Conservation (phyloP, 1,284 basidiomycete species). For the Schizophyllum amplum region DNA sequence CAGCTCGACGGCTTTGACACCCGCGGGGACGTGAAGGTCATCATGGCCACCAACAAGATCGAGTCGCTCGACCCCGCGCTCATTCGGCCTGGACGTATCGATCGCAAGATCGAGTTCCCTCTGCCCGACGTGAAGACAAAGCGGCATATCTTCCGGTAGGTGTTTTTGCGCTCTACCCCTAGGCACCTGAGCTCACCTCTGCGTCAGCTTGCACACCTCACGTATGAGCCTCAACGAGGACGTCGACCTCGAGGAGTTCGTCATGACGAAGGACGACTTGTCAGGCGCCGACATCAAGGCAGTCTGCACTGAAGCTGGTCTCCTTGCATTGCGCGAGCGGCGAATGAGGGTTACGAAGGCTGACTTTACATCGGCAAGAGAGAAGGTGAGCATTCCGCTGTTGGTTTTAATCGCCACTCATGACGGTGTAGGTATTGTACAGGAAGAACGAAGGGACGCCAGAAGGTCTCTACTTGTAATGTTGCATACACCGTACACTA, state of each 20-base stretch:
- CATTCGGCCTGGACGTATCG: slow-evolving; percentile 93
- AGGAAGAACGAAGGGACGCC: slow-evolving; percentile 92
- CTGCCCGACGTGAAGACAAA: slow-evolving; percentile 95
- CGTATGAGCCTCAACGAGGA: slow-evolving; percentile 92
- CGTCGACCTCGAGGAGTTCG: slow-evolving; percentile 94
- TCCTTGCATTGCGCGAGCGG: slow-evolving; percentile 90
- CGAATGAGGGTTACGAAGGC: slow-evolving; percentile 95
- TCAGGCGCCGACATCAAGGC: slow-evolving; percentile 99
- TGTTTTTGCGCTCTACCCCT: slow-evolving; percentile 1
- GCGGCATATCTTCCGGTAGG: slow-evolving; percentile 91
- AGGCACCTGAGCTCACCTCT: neutral
- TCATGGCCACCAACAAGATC: slow-evolving; percentile 91
- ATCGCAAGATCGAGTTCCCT: slow-evolving; percentile 94
- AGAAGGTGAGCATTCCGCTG: slow-evolving; percentile 55
- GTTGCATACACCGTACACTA: neutral
- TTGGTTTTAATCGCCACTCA: slow-evolving; percentile 10
- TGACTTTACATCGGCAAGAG: slow-evolving; percentile 81
- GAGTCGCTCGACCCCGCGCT: slow-evolving; percentile 95
- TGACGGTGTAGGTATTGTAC: slow-evolving; percentile 81
- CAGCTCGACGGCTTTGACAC: slow-evolving; percentile 99
- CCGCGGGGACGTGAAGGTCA: slow-evolving; percentile 97
- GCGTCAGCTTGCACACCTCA: slow-evolving; percentile 80
- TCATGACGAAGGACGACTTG: slow-evolving; percentile 94
- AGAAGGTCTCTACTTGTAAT: slow-evolving; percentile 72
- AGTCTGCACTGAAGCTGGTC: slow-evolving; percentile 93